Evolutionary conservation across 1,284 basidiomycete species (phyloP).

Genomic region (Ganoderma boninense): DNA sequence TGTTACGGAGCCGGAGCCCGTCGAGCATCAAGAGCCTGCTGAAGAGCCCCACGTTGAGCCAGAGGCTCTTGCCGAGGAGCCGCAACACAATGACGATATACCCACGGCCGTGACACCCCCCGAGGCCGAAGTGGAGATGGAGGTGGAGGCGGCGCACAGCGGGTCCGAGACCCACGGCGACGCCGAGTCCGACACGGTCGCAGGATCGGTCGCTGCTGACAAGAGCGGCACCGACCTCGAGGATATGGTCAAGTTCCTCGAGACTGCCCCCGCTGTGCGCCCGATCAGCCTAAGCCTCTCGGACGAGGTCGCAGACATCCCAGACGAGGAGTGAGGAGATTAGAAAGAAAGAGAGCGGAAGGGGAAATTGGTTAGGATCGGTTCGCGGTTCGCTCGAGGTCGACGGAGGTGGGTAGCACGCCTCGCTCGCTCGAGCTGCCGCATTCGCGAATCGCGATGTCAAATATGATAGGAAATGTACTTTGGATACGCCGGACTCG

Average conservation of each 20-base stretch:
- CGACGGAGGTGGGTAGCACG: conserved; percentile 5
- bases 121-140: conserved; percentile 36
- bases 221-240: conserved; percentile 56
- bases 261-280: conserved; percentile 44
- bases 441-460: background rate
- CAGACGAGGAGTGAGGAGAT: conserved; percentile 41
- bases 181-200: conserved; percentile 32
- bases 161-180: conserved; percentile 31
- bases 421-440: background rate
- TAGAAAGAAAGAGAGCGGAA: background rate
- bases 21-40: conserved; percentile 8
- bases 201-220: conserved; percentile 31
- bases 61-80: conserved; percentile 16
- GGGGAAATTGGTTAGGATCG: background rate
- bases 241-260: conserved; percentile 71
- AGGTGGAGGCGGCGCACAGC: conserved; percentile 34
- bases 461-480: conserved; percentile 4
- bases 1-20: background rate
- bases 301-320: conserved; percentile 43
- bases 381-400: background rate
- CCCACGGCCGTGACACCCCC: conserved; percentile 10
- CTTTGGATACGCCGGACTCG: background rate
- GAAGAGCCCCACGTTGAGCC: conserved; percentile 17
- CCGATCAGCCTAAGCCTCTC: conserved; percentile 45
- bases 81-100: conserved; percentile 15